Percentiles rank a stretch among this genome's conserved stretches.
phyloP scores from a whole-genome alignment of 2,329 filamentous ascomycete genomes.

The Kalmusia sp. region DNA sequence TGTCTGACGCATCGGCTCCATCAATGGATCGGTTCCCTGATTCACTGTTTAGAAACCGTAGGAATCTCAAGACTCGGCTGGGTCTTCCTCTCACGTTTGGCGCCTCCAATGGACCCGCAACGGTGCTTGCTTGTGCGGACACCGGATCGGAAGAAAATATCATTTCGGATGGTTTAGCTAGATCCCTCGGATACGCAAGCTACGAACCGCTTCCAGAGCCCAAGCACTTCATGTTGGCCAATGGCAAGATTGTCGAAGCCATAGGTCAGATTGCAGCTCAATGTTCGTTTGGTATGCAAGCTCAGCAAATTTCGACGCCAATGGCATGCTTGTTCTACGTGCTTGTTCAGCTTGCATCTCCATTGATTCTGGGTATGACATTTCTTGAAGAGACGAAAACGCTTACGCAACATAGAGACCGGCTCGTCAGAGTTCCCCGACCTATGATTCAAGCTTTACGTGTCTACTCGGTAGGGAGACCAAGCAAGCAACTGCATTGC shows the following conservation, averaged over 20 bases:
- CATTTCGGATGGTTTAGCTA: slow-evolving; percentile 12
- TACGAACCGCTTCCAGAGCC: neutral
- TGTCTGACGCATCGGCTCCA: no score
- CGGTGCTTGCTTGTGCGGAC: slow-evolving; percentile 14
- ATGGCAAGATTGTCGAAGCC: slow-evolving; percentile 11
- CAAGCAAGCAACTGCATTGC: neutral
- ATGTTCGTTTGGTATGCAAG: slow-evolving; percentile 6
- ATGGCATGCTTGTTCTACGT: slow-evolving; percentile 15
- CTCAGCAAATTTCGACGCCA: neutral
- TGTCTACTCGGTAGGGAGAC: slow-evolving; percentile 8
- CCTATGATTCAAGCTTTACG: slow-evolving; percentile 3
- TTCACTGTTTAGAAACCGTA: no score
- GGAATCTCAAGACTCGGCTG: neutral
- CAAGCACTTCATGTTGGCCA: slow-evolving; percentile 7
- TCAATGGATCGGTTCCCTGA: no score
- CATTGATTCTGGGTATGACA: slow-evolving; percentile 15
- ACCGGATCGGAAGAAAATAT: slow-evolving; percentile 16
- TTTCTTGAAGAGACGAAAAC: slow-evolving; percentile 18
- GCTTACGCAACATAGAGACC: slow-evolving; percentile 9
- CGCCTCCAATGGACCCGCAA: neutral
- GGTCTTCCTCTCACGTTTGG: slow-evolving; percentile 12
- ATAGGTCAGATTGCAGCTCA: neutral
- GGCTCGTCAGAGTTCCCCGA: slow-evolving; percentile 11
- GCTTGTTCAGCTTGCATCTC: slow-evolving; percentile 9
- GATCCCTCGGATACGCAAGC: neutral